Evolutionary conservation across 352 stramenopile species (phyloP).

Genomic region (Phytophthora idaei): DNA sequence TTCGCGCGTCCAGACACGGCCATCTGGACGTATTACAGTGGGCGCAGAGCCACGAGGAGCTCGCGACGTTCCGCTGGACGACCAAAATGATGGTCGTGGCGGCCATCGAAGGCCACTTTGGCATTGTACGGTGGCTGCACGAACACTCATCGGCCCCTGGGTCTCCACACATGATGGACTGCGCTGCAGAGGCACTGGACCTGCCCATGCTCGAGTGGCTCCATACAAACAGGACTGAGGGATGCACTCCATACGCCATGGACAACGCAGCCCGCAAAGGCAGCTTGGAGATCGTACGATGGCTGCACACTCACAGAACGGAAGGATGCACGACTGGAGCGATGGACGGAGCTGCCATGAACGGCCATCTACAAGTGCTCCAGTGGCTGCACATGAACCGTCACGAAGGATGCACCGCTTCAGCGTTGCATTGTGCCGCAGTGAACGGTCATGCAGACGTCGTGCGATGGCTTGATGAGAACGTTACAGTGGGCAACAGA

Average conservation of each 20-base stretch:
- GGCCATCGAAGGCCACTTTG: slow-evolving; percentile 48
- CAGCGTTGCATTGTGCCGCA: slow-evolving; percentile 37
- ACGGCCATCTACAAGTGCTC: slow-evolving; percentile 39
- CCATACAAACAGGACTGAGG: slow-evolving; percentile 36
- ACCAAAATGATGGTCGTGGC: slow-evolving; percentile 48
- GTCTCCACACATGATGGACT: slow-evolving; percentile 47
- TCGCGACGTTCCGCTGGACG: slow-evolving; percentile 29
- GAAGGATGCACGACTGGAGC: slow-evolving; percentile 39
- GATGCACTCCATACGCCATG: slow-evolving; percentile 47
- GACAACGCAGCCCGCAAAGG: slow-evolving; percentile 40
- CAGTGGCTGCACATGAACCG: slow-evolving; percentile 39
- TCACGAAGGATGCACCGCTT: slow-evolving; percentile 34
- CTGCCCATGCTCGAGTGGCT: slow-evolving; percentile 46
- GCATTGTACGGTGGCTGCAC: slow-evolving; percentile 42
- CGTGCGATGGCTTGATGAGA: slow-evolving; percentile 33
- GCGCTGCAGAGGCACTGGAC: slow-evolving; percentile 36
- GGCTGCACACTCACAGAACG: slow-evolving; percentile 32
- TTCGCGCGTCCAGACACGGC: slow-evolving; percentile 33
- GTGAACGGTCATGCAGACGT: slow-evolving; percentile 32
- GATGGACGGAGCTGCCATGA: slow-evolving; percentile 40
- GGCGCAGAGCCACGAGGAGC: slow-evolving; percentile 18
- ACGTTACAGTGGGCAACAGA: slow-evolving; percentile 23
- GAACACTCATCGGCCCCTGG: slow-evolving; percentile 34
- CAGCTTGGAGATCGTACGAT: slow-evolving; percentile 40
- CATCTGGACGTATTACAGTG: slow-evolving; percentile 33